phyloP scores from a whole-genome alignment of 495 filamentous ascomycete species.

The Geoglossum glabrum region DNA sequence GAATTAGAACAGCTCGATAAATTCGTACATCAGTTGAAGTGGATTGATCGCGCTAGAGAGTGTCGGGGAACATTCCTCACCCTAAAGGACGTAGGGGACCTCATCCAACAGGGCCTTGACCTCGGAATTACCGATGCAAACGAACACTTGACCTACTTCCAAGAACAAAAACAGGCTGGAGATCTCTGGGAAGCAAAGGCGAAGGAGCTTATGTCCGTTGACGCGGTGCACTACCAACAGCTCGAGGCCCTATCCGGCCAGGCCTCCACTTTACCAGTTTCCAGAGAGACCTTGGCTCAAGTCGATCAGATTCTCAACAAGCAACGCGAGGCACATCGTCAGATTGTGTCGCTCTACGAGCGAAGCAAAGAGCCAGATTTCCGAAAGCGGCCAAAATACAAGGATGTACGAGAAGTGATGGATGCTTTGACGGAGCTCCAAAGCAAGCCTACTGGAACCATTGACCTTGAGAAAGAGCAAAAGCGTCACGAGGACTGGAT shows the following conservation, averaged over 20 bases:
- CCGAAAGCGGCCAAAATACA: constrained; percentile 67
- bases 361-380: constrained; percentile 55
- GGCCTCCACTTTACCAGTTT: constrained; percentile 60
- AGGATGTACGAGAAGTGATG: constrained; percentile 74
- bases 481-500: constrained; percentile 99
- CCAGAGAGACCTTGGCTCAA: constrained; percentile 52
- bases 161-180: constrained; percentile 52
- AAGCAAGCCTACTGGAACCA: constrained; percentile 73
- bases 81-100: constrained; percentile 54
- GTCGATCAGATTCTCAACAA: constrained; percentile 91
- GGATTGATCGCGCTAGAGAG: constrained; percentile 59
- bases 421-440: constrained; percentile 72
- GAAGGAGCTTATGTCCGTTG: constrained; percentile 77
- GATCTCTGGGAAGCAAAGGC: constrained; percentile 86
- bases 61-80: constrained; percentile 40
- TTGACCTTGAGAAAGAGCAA: constrained; percentile 87
- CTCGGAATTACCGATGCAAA: constrained; percentile 60
- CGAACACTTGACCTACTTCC: constrained; percentile 53
- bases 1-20: constrained; percentile 73
- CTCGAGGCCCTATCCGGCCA: constrained; percentile 72
- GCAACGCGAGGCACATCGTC: constrained; percentile 81
- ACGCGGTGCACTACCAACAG: constrained; percentile 80
- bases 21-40: constrained; percentile 67
- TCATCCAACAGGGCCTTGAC: constrained; percentile 55
- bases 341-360: constrained; percentile 62